Conservation (phyloP, 2,329 filamentous ascomycete species). For the Cordyceps cicadae region DNA sequence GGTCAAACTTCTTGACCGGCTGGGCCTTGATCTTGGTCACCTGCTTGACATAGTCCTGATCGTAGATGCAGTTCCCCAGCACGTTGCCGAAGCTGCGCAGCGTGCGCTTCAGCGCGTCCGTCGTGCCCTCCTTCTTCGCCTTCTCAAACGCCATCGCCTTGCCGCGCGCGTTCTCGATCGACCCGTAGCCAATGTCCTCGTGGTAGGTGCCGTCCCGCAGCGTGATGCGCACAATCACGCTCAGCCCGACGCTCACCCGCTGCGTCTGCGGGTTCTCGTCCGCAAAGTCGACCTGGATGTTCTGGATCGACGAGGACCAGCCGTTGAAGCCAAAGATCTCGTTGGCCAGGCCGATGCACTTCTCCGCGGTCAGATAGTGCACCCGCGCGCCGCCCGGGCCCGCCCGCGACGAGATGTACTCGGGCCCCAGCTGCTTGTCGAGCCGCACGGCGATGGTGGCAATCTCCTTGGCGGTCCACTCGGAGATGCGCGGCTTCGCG, state of each 20-base stretch:
- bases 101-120: conserved; percentile 84
- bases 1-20: conserved; percentile 65
- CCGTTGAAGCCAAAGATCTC: conserved; percentile 96
- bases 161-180: conserved; percentile 90
- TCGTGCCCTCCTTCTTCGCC: conserved; percentile 96
- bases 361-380: conserved; percentile 92
- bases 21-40: conserved; percentile 82
- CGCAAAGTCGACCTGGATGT: conserved; percentile 90
- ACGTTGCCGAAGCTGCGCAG: conserved; percentile 92
- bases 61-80: conserved; percentile 96
- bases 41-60: conserved; percentile 85
- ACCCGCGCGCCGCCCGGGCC: conserved; percentile 80
- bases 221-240: conserved; percentile 84
- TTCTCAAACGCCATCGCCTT: conserved; percentile 97
- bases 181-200: conserved; percentile 94
- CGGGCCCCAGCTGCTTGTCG: conserved; percentile 88
- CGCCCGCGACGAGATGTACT: conserved; percentile 82
- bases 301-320: conserved; percentile 93
- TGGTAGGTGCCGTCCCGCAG: conserved; percentile 92
- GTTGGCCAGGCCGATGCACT: conserved; percentile 90
- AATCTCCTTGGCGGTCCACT: conserved; percentile 85
- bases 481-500: conserved; percentile 55
- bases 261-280: conserved; percentile 73
- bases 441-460: conserved; percentile 78
- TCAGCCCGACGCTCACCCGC: conserved; percentile 77